A percentile compares a stretch with the other conserved stretches of the same genome.
Conservation (phyloP, 2,329 filamentous ascomycete species). For the Malbranchea zuffiana region DNA sequence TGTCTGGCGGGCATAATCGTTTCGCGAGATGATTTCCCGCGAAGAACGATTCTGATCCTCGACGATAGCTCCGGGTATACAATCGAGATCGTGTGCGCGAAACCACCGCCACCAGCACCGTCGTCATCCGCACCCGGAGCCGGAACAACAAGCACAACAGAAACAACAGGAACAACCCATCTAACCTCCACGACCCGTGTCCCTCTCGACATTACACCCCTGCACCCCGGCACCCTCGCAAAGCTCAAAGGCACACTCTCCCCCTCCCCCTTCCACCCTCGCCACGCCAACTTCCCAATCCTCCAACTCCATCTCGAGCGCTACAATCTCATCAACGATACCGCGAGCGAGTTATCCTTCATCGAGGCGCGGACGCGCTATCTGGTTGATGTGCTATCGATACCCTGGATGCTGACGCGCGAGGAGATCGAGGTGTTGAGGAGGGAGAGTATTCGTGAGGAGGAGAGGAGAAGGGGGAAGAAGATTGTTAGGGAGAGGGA, state of each 20-base stretch:
- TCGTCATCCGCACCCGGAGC: conserved; percentile 15
- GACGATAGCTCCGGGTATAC: conserved; percentile 52
- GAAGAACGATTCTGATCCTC: conserved; percentile 43
- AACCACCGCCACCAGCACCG: conserved; percentile 21
- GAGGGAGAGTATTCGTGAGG: conserved; percentile 32
- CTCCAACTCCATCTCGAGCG: conserved; percentile 48
- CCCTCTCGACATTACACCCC: conserved; percentile 35
- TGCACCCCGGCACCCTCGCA: conserved; percentile 42
- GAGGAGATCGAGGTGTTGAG: conserved; percentile 36
- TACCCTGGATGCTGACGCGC: conserved; percentile 43
- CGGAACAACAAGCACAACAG: neutral
- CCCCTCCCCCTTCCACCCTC: conserved; percentile 40
- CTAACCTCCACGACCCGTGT: conserved; percentile 18
- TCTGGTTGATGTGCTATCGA: conserved; percentile 39
- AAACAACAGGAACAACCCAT: conserved; percentile 5
- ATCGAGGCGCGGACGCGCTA: conserved; percentile 43
- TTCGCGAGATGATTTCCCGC: conserved; percentile 45
- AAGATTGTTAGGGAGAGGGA: conserved; percentile 27
- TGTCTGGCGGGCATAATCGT: conserved; percentile 61
- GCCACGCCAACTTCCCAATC: too few relatives aligned
- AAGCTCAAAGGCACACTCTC: conserved; percentile 49
- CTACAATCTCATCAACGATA: conserved; percentile 39
- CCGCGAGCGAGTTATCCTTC: conserved; percentile 44
- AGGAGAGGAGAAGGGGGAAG: conserved; percentile 32
- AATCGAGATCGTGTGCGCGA: conserved; percentile 44